Evolutionary conservation across 225 moss, liverwort and hornwort genomes (phyloP), one percentile per base, ranked within the genome.

Genomic region (Polytrichum formosum): DNA sequence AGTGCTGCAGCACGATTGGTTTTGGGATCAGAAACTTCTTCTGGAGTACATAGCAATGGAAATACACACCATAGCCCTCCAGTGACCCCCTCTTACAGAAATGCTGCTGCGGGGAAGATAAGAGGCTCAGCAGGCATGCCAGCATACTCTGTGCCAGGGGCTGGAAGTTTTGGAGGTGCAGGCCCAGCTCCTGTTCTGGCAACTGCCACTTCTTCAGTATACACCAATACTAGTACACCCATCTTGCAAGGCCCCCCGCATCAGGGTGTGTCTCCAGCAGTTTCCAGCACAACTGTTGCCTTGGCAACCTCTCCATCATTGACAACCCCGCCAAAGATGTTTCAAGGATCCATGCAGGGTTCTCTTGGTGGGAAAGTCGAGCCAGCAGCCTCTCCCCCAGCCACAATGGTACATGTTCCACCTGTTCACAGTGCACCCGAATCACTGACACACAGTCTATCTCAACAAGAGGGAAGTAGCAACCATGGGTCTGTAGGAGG

Each of bases 71-170:
- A 83, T 67, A 88, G 91, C 61, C 91, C 92, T 73, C 92, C 91
- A 30, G 92, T 94, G 73, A 88, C 94, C 26, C 97, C 97, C 4
- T 98, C 97, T 1, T 98, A 98, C 70, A 94, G 94, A 59, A 98
- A 98, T 53, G 97, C 97, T 31, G 92, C 97, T 30, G 94, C 94
- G 60, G 97, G 97, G 64, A 98, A 89, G 68, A 98, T 88, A n/a
- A 85, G 92, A 71, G 82, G 81, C 27, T 80, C 83, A 8, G 81
- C 78, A 67, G 90, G 89, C 54, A 67, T 78, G 10, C 61, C 83
- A 33, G 83, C 81, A 64, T 84, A 80, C 72, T 64, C 86, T 29
- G 56, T 89, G 67, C 68, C 78, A 33, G 76, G 66, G 64, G 65
- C 81, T 61, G 76, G 77, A 9, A 79, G 67, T 67, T 56, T 68